Evolutionary conservation across 768 basidiomycete species (phyloP).

Genomic region (Lactarius psammicola): DNA sequence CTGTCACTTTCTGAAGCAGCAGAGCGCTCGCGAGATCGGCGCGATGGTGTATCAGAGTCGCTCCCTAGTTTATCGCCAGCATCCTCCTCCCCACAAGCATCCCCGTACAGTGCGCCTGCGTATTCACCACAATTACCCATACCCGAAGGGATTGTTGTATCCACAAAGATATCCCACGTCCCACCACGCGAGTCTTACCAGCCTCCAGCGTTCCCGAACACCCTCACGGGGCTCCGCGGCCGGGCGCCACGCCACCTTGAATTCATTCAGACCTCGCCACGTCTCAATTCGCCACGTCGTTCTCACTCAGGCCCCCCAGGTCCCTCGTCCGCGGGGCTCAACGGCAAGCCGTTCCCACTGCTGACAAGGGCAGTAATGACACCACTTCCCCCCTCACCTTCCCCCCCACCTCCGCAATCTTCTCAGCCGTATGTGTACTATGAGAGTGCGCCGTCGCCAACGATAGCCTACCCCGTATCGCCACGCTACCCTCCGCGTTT

Average conservation of each 20-base stretch:
- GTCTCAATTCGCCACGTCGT: conserved; percentile 36
- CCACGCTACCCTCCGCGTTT: conserved; percentile 25
- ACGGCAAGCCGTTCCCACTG: conserved; percentile 13
- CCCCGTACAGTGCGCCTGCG: neutral
- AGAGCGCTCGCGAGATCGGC: neutral
- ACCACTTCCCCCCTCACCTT: conserved; percentile 26
- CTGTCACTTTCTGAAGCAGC: conserved; percentile 33
- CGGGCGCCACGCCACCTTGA: conserved; percentile 24
- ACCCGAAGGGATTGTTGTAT: neutral
- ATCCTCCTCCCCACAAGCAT: conserved; percentile 9
- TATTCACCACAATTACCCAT: conserved; percentile 3
- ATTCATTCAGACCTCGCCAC: conserved; percentile 30
- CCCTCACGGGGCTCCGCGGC: conserved; percentile 9
- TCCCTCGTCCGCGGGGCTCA: conserved; percentile 19
- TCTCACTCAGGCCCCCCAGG: conserved; percentile 37
- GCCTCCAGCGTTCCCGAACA: neutral
- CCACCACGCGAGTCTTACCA: conserved; percentile 2
- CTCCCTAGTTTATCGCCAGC: conserved; percentile 21
- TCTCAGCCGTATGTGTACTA: conserved; percentile 28
- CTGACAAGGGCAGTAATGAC: conserved; percentile 26
- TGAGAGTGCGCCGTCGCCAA: conserved; percentile 25
- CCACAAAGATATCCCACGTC: neutral
- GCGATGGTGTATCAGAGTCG: conserved; percentile 17
- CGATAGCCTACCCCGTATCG: conserved; percentile 18
- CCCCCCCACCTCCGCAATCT: conserved; percentile 7